Conservation (phyloP, 805 yeast genomes). For the Helenozyma baotianmanensis region DNA sequence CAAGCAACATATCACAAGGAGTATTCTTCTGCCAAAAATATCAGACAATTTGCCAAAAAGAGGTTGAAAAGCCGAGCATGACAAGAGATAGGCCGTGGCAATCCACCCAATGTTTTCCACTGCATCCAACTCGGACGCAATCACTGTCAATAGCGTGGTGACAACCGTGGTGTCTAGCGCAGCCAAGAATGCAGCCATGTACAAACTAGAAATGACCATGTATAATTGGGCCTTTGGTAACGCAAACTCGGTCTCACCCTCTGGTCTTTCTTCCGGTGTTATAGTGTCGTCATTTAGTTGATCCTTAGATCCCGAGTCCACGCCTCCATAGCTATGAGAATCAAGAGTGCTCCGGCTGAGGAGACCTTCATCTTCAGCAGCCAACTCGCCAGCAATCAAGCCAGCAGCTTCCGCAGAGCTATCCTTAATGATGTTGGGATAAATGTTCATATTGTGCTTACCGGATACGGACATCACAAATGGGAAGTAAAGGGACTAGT, state of each 20-base stretch:
- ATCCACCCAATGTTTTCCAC: constrained; percentile 66
- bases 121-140: constrained; percentile 66
- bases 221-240: constrained; percentile 28
- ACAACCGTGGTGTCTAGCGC: constrained; percentile 68
- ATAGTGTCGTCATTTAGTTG: background rate
- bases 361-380: constrained; percentile 29
- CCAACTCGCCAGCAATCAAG: constrained; percentile 31
- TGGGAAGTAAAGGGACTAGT: no score
- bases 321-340: constrained; percentile 14
- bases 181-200: constrained; percentile 48
- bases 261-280: constrained; percentile 3
- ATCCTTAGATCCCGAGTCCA: background rate
- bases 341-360: constrained; percentile 7
- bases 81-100: constrained; percentile 63
- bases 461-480: no score
- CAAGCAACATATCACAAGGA: constrained; percentile 47
- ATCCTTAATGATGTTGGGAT: constrained; percentile 21
- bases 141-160: constrained; percentile 58
- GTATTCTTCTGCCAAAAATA: constrained; percentile 60
- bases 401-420: constrained; percentile 30
- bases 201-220: constrained; percentile 27
- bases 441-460: no score
- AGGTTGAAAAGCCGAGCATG: constrained; percentile 73
- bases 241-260: constrained; percentile 10
- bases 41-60: constrained; percentile 67